Conservation (phyloP, 2,329 filamentous ascomycete species). For the Alternaria brassicicola region DNA sequence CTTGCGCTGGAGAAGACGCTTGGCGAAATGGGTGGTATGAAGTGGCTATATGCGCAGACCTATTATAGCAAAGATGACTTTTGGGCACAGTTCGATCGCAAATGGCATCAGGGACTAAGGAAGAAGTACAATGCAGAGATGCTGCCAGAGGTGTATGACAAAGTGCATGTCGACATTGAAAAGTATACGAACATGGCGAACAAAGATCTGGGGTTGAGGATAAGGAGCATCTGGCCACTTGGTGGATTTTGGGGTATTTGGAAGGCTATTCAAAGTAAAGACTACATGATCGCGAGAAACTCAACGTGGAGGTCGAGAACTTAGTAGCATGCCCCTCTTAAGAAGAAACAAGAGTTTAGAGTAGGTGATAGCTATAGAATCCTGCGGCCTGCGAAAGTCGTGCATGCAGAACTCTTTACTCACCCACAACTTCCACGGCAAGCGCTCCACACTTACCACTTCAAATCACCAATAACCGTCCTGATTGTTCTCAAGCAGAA, state of each 20-base stretch:
- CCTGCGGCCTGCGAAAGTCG: background rate
- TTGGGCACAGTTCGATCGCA: slow-evolving; percentile 67
- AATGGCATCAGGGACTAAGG: slow-evolving; percentile 65
- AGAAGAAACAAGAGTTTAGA: background rate
- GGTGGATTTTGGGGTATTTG: slow-evolving; percentile 48
- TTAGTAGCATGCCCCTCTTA: background rate
- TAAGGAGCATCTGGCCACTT: slow-evolving; percentile 45
- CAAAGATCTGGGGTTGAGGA: slow-evolving; percentile 30
- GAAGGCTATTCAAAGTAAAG: slow-evolving; percentile 47
- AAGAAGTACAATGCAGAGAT: slow-evolving; percentile 64
- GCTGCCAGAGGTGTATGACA: slow-evolving; percentile 70
- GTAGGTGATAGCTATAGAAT: background rate
- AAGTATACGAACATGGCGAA: slow-evolving; percentile 37
- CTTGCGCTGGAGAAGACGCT: slow-evolving; percentile 66
- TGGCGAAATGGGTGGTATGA: slow-evolving; percentile 66
- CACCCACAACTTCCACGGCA: background rate
- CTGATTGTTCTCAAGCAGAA: background rate
- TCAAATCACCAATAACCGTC: background rate
- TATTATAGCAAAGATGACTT: slow-evolving; percentile 73
- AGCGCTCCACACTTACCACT: background rate
- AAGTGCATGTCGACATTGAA: slow-evolving; percentile 60
- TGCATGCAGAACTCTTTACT: background rate
- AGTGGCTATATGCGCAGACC: slow-evolving; percentile 73
- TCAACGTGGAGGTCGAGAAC: slow-evolving; percentile 42
- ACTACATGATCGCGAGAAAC: slow-evolving; percentile 44